These are phyloP conservation scores for Schwanniomyces sp. DNA, from an alignment of 805 yeast genomes.

Conservation along the genomic window DNA sequence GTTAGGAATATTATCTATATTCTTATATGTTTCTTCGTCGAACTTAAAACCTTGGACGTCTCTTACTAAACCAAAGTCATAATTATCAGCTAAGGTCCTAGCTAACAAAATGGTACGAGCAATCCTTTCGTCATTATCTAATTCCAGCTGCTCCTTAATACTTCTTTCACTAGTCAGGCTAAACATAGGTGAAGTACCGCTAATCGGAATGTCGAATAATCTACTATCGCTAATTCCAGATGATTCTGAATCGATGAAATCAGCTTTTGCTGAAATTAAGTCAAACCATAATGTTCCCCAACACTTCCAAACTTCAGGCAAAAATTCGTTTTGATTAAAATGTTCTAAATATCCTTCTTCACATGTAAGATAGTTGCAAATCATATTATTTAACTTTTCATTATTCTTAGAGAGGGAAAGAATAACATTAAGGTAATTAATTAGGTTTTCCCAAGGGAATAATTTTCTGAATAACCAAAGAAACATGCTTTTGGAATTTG, in stretches of 20 bases:
- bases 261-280: slow-evolving; percentile 51
- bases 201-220: slow-evolving; percentile 64
- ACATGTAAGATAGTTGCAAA: slow-evolving; percentile 13
- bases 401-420: slow-evolving; percentile 33
- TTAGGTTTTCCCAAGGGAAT: slow-evolving; percentile 69
- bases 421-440: slow-evolving; percentile 62
- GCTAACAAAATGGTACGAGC: slow-evolving; percentile 53
- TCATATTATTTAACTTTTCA: slow-evolving; percentile 20
- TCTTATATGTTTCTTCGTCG: slow-evolving; percentile 25
- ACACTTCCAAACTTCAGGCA: slow-evolving; percentile 80
- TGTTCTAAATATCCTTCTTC: slow-evolving; percentile 34
- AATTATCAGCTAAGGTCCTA: slow-evolving; percentile 49
- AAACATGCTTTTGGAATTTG: slow-evolving; percentile 48
- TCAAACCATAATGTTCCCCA: slow-evolving; percentile 88
- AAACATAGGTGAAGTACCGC: slow-evolving; percentile 48
- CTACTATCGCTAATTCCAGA: slow-evolving; percentile 57
- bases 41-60: slow-evolving; percentile 46
- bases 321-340: slow-evolving; percentile 58
- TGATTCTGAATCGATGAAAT: slow-evolving; percentile 46
- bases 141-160: slow-evolving; percentile 26
- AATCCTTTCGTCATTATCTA: slow-evolving; percentile 51
- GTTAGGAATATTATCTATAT: slow-evolving; percentile 21
- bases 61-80: slow-evolving; percentile 55
- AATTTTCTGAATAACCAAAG: slow-evolving; percentile 52
- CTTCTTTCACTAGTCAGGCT: slow-evolving; percentile 13